Percentiles rank a stretch among this genome's conserved stretches.
Conservation (phyloP, 2,329 filamentous ascomycete species). For the Hypoxylon sp. region DNA sequence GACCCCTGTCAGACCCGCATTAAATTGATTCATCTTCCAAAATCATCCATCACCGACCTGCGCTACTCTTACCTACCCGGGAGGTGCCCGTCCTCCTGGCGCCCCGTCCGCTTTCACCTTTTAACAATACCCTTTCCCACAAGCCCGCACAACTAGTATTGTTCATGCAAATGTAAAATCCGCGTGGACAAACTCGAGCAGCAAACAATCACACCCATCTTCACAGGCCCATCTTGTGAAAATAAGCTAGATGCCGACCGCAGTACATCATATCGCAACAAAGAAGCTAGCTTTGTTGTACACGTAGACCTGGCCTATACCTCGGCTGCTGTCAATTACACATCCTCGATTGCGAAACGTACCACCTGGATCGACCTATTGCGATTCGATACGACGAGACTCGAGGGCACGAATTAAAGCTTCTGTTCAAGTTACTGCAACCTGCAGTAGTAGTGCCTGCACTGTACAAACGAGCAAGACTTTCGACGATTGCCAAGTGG, state of each 20-base stretch:
- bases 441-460: conserved; percentile 22
- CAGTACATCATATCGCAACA: conserved; percentile 19
- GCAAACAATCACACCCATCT: conserved; percentile 18
- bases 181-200: conserved; percentile 20
- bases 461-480: conserved; percentile 23
- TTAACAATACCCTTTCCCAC: conserved; percentile 36
- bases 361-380: conserved; percentile 30
- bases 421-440: conserved; percentile 25
- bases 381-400: conserved; percentile 27
- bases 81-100: conserved; percentile 3
- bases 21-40: conserved; percentile 43
- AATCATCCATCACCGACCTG: conserved; percentile 36
- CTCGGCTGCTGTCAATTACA: conserved; percentile 28
- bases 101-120: conserved; percentile 26
- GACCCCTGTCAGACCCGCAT: conserved; percentile 39
- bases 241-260: conserved; percentile 29
- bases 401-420: conserved; percentile 32
- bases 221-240: conserved; percentile 18
- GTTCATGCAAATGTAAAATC: conserved; percentile 27
- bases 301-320: conserved; percentile 26
- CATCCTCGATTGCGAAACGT: conserved; percentile 25
- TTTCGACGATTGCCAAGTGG: conserved; percentile 42
- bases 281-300: conserved; percentile 28
- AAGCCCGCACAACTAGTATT: conserved; percentile 21
- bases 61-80: conserved; percentile 15